These are phyloP conservation scores for Hirsutella minnesotensis DNA, from an alignment of 2,329 filamentous ascomycete species.

Conservation along the genomic window DNA sequence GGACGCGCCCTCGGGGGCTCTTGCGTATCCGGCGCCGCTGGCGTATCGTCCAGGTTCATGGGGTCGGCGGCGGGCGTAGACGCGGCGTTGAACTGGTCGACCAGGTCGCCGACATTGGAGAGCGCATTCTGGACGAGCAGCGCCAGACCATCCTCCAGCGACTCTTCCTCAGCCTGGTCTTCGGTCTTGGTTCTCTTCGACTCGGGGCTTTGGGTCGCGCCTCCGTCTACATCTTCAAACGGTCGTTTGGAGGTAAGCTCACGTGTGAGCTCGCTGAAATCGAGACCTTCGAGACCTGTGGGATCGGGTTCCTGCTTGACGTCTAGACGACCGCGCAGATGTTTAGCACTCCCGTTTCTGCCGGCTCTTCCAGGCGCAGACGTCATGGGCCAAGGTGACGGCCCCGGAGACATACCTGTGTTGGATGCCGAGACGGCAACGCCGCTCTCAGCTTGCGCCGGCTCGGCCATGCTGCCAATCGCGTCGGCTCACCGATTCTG, in stretches of 20 bases:
- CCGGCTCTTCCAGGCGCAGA: not conserved
- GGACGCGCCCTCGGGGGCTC: slow-evolving; percentile 8
- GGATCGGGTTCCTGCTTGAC: slow-evolving; percentile 27
- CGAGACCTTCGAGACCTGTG: slow-evolving; percentile 17
- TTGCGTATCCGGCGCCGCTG: slow-evolving; percentile 6
- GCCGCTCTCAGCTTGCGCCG: slow-evolving; percentile 23
- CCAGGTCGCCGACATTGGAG: slow-evolving; percentile 25
- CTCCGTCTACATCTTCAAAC: slow-evolving; percentile 17
- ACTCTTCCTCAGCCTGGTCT: slow-evolving; percentile 13
- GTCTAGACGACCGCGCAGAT: slow-evolving; percentile 10
- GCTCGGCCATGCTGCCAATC: slow-evolving; percentile 28
- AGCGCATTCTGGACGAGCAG: slow-evolving; percentile 28
- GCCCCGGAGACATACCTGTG: slow-evolving; percentile 17
- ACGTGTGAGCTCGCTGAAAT: slow-evolving; percentile 20
- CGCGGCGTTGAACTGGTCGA: slow-evolving; percentile 18
- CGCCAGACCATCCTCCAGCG: slow-evolving; percentile 23
- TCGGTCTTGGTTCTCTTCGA: slow-evolving; percentile 24
- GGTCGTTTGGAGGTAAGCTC: slow-evolving; percentile 25
- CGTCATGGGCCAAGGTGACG: not conserved
- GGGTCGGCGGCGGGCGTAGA: slow-evolving; percentile 15
- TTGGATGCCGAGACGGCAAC: slow-evolving; percentile 17
- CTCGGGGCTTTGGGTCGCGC: slow-evolving; percentile 15
- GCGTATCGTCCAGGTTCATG: slow-evolving; percentile 21
- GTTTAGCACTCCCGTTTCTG: not conserved
- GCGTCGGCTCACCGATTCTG: slow-evolving; percentile 8